Percentiles rank a stretch among this genome's conserved stretches.
These are phyloP conservation scores for Chaetomium olivaceum DNA, from an alignment of 2,329 filamentous ascomycete genomes.

Conservation along the genomic window DNA sequence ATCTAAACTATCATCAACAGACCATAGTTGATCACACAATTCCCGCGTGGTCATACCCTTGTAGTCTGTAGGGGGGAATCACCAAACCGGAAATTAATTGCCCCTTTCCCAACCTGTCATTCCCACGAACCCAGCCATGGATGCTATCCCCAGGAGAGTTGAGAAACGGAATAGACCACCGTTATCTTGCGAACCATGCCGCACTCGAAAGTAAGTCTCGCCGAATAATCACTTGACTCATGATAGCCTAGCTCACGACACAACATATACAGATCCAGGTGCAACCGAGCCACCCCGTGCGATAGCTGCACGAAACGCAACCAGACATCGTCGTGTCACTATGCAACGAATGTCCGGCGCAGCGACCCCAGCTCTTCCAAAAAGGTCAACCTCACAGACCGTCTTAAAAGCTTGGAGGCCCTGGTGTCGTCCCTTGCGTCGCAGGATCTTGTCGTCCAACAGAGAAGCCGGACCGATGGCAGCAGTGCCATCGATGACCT, in stretches of 20 bases:
- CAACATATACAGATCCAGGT: neutral
- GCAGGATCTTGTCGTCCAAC: slow-evolving; percentile 3
- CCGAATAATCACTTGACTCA: neutral
- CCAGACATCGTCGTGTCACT: slow-evolving; percentile 7
- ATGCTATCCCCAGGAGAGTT: neutral
- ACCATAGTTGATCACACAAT: neutral
- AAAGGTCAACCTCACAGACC: neutral
- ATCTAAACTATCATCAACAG: neutral
- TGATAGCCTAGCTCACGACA: neutral
- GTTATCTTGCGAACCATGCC: slow-evolving; percentile 15
- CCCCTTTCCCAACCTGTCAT: neutral
- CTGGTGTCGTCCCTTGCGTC: slow-evolving; percentile 4
- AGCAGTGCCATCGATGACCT: neutral
- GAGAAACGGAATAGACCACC: slow-evolving; percentile 16
- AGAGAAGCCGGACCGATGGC: neutral
- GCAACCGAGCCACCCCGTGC: slow-evolving; percentile 10
- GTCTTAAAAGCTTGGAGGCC: neutral
- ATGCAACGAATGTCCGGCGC: slow-evolving; percentile 1
- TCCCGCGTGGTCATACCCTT: neutral
- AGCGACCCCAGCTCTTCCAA: neutral
- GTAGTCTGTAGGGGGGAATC: neutral
- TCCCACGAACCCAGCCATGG: neutral
- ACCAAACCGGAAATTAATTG: neutral
- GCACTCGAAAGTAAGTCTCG: slow-evolving; percentile 12
- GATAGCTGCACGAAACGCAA: slow-evolving; percentile 3